Evolutionary conservation across 2,329 filamentous ascomycete genomes (phyloP).

Genomic region (Talaromyces sp.): DNA sequence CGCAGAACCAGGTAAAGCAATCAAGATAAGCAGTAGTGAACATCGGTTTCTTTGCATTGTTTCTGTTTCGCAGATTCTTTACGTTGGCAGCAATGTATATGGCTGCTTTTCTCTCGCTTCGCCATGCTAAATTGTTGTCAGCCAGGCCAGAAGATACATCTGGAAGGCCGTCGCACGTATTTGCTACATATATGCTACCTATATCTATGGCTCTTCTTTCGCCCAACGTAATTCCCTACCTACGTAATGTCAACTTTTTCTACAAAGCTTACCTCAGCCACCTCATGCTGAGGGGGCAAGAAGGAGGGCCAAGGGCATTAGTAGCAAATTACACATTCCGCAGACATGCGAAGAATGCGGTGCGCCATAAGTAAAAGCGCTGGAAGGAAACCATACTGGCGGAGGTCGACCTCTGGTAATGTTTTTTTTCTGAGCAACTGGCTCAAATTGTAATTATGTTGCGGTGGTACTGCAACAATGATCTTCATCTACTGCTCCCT

Average conservation of each 20-base stretch:
- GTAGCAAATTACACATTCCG: background rate
- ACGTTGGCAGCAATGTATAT: too few species aligned
- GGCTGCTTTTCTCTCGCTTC: too few species aligned
- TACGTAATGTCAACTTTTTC: background rate
- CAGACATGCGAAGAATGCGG: background rate
- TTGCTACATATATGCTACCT: too few species aligned
- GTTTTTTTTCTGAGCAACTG: background rate
- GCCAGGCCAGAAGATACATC: too few species aligned
- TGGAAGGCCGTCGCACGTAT: too few species aligned
- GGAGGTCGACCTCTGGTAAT: background rate
- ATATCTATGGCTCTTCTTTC: background rate
- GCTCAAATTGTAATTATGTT: too few species aligned
- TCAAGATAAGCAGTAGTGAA: too few species aligned
- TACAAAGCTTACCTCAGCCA: background rate
- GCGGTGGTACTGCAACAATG: background rate
- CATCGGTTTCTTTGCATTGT: too few species aligned
- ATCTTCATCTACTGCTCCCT: background rate
- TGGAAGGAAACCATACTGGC: background rate
- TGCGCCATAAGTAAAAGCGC: background rate
- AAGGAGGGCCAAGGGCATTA: background rate
- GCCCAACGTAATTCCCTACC: background rate
- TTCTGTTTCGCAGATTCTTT: too few species aligned
- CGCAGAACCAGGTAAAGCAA: too few species aligned
- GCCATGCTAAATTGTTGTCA: too few species aligned
- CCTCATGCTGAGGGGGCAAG: background rate